A percentile compares a stretch with the other conserved stretches of the same genome.
These are phyloP conservation scores for Monascus purpureus DNA, from an alignment of 495 filamentous ascomycete species.

Conservation along the genomic window DNA sequence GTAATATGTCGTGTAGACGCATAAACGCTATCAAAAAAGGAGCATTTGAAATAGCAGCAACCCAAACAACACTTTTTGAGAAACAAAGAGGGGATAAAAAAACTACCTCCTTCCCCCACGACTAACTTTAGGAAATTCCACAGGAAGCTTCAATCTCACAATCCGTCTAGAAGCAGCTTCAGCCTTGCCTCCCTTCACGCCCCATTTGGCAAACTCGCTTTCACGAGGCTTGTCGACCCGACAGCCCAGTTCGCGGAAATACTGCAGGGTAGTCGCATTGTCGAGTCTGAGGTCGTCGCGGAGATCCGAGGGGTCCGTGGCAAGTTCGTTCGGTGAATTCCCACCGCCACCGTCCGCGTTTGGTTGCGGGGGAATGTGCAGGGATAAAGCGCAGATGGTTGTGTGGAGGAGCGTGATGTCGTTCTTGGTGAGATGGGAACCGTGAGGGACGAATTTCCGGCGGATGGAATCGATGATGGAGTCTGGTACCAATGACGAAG, in stretches of 20 bases:
- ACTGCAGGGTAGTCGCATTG: slow-evolving; percentile 39
- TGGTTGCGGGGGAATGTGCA: slow-evolving; percentile 33
- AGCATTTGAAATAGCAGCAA: too few species aligned
- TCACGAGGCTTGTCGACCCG: slow-evolving; percentile 27
- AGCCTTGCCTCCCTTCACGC: slow-evolving; percentile 40
- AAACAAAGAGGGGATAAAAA: neutral
- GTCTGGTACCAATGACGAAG: slow-evolving; percentile 31
- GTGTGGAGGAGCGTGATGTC: slow-evolving; percentile 52
- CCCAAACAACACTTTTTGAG: too few species aligned
- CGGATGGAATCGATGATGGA: slow-evolving; percentile 53
- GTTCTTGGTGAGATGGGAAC: slow-evolving; percentile 42
- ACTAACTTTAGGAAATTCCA: slow-evolving; percentile 63
- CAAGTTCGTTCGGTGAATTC: slow-evolving; percentile 58
- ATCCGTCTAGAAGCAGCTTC: slow-evolving; percentile 45
- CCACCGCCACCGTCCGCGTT: slow-evolving; percentile 29
- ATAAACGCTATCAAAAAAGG: too few species aligned
- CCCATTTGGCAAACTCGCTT: slow-evolving; percentile 26
- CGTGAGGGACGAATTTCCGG: slow-evolving; percentile 50
- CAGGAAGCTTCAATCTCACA: slow-evolving; percentile 60
- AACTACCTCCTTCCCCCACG: slow-evolving; percentile 21
- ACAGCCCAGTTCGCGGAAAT: slow-evolving; percentile 78
- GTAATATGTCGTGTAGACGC: too few species aligned
- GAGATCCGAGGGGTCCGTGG: slow-evolving; percentile 62
- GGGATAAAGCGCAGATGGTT: slow-evolving; percentile 51
- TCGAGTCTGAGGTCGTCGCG: slow-evolving; percentile 69